Percentiles rank a stretch among this genome's conserved stretches.
These are phyloP conservation scores for Lecanicillium sp. DNA, from an alignment of 2,329 filamentous ascomycete genomes.

Conservation along the genomic window DNA sequence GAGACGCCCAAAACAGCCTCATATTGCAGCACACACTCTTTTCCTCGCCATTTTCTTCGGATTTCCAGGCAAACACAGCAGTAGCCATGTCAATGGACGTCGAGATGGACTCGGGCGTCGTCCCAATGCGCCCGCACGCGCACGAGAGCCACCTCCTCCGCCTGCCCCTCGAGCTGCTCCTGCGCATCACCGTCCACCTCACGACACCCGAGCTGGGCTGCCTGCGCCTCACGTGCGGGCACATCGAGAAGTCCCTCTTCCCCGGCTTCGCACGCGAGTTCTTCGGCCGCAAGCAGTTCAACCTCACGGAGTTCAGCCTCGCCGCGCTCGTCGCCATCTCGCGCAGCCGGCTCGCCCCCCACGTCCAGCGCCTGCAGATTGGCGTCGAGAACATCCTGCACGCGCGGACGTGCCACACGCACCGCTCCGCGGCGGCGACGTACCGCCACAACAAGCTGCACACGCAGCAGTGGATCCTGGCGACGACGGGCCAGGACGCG, in stretches of 20 bases:
- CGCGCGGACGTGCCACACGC: constrained; percentile 5
- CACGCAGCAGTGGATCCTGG: constrained; percentile 21
- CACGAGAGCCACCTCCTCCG: constrained; percentile 18
- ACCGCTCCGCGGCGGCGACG: not conserved
- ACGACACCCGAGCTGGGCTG: constrained; percentile 48
- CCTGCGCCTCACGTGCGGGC: constrained; percentile 50
- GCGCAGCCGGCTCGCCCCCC: constrained; percentile 34
- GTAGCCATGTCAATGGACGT: not conserved
- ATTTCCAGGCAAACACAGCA: no score
- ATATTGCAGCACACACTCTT: no score
- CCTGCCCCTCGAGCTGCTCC: constrained; percentile 55
- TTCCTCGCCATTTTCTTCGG: no score
- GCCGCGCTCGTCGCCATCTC: constrained; percentile 48
- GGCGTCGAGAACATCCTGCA: constrained; percentile 7
- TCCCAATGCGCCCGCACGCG: not conserved
- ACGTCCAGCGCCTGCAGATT: constrained; percentile 33
- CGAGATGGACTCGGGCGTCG: not conserved
- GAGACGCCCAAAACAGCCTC: no score
- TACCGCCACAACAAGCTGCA: constrained; percentile 7
- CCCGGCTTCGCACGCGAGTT: constrained; percentile 54
- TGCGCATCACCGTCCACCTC: constrained; percentile 47
- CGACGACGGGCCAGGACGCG: constrained; percentile 40
- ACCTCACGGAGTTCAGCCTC: constrained; percentile 52
- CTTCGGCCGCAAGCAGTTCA: constrained; percentile 61
- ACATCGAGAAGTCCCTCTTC: constrained; percentile 48